Evolutionary conservation across 768 basidiomycete species (phyloP).

Genomic region (Lanmaoa rubissima): DNA sequence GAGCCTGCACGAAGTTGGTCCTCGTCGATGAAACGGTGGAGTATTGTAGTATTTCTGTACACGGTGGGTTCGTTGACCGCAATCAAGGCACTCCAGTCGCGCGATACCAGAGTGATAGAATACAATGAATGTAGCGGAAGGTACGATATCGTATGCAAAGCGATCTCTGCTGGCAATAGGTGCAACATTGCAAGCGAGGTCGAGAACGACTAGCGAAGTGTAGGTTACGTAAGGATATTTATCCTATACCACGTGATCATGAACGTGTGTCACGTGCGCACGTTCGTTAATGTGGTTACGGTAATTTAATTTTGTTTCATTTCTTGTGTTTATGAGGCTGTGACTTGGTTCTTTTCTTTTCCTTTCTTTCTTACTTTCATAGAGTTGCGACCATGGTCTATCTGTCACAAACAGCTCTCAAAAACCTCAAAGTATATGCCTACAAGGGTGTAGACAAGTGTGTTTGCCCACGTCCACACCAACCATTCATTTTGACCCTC

Average conservation of each 20-base stretch:
- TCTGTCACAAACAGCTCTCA: constrained; percentile 63
- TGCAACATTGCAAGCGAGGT: constrained; percentile 30
- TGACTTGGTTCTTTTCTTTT: not conserved
- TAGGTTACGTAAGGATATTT: too few relatives aligned
- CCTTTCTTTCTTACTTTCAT: not conserved
- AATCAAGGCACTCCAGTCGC: constrained; percentile 47
- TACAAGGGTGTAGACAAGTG: constrained; percentile 85
- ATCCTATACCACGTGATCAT: constrained; percentile 7
- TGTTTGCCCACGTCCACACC: constrained; percentile 21
- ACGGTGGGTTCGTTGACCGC: constrained; percentile 46
- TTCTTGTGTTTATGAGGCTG: not conserved
- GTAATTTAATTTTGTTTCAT: too few relatives aligned
- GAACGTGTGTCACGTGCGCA: not conserved
- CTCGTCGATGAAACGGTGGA: constrained; percentile 46
- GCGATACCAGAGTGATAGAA: constrained; percentile 39
- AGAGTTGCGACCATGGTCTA: constrained; percentile 50
- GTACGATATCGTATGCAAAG: constrained; percentile 47
- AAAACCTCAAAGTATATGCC: constrained; percentile 72
- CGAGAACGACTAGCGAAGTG: not conserved
- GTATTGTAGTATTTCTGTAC: constrained; percentile 56
- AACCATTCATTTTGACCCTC: constrained; percentile 5
- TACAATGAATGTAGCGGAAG: constrained; percentile 47
- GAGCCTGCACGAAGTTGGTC: constrained; percentile 29
- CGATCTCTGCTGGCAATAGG: constrained; percentile 56
- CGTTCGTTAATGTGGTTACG: not conserved